Conservation (phyloP, 345 rosid species). For the Hibiscus syriacus region DNA sequence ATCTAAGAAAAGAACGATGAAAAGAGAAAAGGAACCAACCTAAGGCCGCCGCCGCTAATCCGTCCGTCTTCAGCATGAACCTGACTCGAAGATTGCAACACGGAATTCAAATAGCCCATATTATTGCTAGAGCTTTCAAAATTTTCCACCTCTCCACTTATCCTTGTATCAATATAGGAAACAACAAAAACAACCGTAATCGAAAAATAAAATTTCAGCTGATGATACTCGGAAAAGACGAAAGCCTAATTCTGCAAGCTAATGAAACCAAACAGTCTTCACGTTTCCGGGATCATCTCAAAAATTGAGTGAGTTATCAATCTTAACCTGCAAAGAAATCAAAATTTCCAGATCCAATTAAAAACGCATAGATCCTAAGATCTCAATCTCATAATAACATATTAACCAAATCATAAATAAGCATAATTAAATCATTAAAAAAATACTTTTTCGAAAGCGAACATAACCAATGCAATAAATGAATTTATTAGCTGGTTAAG, state of each 20-base stretch:
- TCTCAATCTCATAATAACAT: too few species aligned
- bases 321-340: constrained; percentile 21
- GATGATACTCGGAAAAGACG: too few species aligned
- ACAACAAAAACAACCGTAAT: neutral
- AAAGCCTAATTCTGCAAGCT: too few species aligned
- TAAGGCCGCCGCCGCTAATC: constrained; percentile 89
- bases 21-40: constrained; percentile 28
- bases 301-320: constrained; percentile 12
- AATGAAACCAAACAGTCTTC: constrained; percentile 3
- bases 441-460: neutral
- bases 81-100: constrained; percentile 67
- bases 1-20: constrained; percentile 9
- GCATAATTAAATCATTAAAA: neutral
- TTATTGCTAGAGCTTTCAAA: constrained; percentile 11
- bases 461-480: neutral
- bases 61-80: constrained; percentile 71
- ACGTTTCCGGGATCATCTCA: constrained; percentile 13
- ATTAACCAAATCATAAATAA: neutral
- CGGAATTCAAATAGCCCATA: constrained; percentile 83
- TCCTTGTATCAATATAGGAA: too few species aligned
- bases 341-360: constrained; percentile 6
- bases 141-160: too few species aligned
- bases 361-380: constrained; percentile 3
- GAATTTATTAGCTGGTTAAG: neutral
- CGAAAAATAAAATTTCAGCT: neutral